Percentiles rank a stretch among this genome's conserved stretches.
These are phyloP conservation scores for Tetrahymena borealis DNA, from an alignment of 73 alveolate species.

Conservation along the genomic window DNA sequence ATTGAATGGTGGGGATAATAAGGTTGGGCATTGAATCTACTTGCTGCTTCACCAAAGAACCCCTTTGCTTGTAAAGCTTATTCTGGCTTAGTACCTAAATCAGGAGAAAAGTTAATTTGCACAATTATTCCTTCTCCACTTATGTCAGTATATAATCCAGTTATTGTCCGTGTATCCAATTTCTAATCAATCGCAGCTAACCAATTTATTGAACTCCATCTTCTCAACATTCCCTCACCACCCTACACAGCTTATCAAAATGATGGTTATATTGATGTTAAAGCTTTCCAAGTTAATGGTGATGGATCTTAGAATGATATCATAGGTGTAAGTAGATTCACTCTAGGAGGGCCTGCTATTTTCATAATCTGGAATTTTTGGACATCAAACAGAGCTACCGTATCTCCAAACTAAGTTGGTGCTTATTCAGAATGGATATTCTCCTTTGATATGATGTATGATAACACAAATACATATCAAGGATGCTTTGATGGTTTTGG, in stretches of 20 bases:
- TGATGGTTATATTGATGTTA: conserved; percentile 5
- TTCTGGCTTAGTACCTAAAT: neutral
- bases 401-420: conserved; percentile 24
- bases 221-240: conserved; percentile 2
- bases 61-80: neutral
- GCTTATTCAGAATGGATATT: conserved; percentile 4
- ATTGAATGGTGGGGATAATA: neutral
- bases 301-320: conserved; percentile 10
- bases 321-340: neutral
- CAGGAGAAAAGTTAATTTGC: conserved; percentile 15
- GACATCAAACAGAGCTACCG: neutral
- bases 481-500: neutral
- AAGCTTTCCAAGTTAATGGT: conserved; percentile 17
- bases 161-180: conserved; percentile 24
- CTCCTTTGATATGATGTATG: neutral
- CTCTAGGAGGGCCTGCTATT: neutral
- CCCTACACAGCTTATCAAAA: neutral
- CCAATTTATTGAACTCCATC: conserved; percentile 12
- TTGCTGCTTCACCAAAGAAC: neutral
- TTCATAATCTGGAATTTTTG: neutral
- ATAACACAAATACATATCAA: neutral
- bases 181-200: conserved; percentile 9
- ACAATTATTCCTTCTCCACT: neutral
- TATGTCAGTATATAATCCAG: conserved; percentile 11
- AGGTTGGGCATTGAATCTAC: conserved; percentile 17